Evolutionary conservation across 495 filamentous ascomycete genomes (phyloP), one percentile per base, ranked within the genome.

Genomic region (Copromyces sp.): DNA sequence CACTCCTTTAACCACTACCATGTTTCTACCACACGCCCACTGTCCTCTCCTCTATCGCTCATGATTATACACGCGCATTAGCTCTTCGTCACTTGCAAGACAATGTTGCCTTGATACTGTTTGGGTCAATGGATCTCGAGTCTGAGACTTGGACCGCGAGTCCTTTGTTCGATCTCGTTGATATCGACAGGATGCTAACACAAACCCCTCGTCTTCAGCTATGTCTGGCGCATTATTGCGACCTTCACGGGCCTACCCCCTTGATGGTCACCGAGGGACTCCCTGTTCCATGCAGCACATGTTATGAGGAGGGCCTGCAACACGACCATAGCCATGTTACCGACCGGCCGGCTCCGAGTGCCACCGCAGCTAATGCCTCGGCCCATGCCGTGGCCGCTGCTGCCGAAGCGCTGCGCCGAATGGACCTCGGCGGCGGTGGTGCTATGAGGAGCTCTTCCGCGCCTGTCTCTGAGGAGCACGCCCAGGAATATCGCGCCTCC

Each of bases 171-270:
- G 42, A 69, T 20, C 47, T 42, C 37, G 3, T 29, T 37, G 16
- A 44, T 38, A 24, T 24, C 71, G 41, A 71, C 42, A 39, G 39
- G 40, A 72, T 41, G 73, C 77, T 68, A 74, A 76, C 78, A 81
- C 83, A 85, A 75, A 85, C 81, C 17, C 75, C 76, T 39, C 74
- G 77, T 68, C 71, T 86, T 73, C 82, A 98, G 94, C 88, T 97
- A 78, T 96, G 93, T 80, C 89, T 98, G 76, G 94, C 94, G 78
- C 94, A 98, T 84, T 98, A 97, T 82, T 98, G 94, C 86, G 94
- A 98, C 82, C 86, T 94, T 77, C 94, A 98, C 86, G 94, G 94
- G 73, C 94, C 94, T 14, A 97, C 94, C 69, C 95, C 94, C 70
- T 90, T 98, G 81, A 92, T 98, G 83, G 97, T 96, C 81, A 97